phyloP scores from a whole-genome alignment of 2,329 filamentous ascomycete genomes.

The Coniochaeta ligniaria region DNA sequence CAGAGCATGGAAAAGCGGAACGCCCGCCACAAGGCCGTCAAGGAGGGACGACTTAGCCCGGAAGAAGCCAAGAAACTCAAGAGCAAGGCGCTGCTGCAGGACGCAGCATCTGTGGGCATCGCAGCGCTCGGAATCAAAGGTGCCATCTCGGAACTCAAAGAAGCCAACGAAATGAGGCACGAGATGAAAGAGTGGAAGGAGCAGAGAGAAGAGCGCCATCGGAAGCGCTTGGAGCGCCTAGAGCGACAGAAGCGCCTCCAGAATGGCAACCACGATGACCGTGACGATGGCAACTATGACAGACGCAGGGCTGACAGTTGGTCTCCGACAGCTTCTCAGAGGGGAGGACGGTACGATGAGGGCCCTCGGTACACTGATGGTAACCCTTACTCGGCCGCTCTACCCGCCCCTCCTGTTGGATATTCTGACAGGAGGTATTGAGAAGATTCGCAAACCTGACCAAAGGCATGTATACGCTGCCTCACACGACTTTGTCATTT shows the following conservation, averaged over 20 bases:
- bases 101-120: constrained; percentile 51
- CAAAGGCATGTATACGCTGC: constrained; percentile 6
- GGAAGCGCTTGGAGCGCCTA: constrained; percentile 27
- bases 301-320: constrained; percentile 35
- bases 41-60: constrained; percentile 42
- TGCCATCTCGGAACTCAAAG: constrained; percentile 48
- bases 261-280: constrained; percentile 13
- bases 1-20: constrained; percentile 51
- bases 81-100: constrained; percentile 48
- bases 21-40: constrained; percentile 44
- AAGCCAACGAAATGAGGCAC: constrained; percentile 41
- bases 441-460: constrained; percentile 5
- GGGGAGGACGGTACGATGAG: constrained; percentile 28
- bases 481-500: constrained; percentile 2
- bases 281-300: constrained; percentile 7
- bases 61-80: constrained; percentile 49
- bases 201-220: constrained; percentile 42
- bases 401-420: constrained; percentile 33
- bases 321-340: constrained; percentile 31
- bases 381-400: constrained; percentile 33
- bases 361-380: constrained; percentile 39
- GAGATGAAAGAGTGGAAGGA: constrained; percentile 41
- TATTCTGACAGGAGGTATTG: constrained; percentile 28
- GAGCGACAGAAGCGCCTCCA: constrained; percentile 16
- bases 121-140: constrained; percentile 52